Conservation (phyloP, 139 green algal genomes). For the Monoraphidium neglectum region DNA sequence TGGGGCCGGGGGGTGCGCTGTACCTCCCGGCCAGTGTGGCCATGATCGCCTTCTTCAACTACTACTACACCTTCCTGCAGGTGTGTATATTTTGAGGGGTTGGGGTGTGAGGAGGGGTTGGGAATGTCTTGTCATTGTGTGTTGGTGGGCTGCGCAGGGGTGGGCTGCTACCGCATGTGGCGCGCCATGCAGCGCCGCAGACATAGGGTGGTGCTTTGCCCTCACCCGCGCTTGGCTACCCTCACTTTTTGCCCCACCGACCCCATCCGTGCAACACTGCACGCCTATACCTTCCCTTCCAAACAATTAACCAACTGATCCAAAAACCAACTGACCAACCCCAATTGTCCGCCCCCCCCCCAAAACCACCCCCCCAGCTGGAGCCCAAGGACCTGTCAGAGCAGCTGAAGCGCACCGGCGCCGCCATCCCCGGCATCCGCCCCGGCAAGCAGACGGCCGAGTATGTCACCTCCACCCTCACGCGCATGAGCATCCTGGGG, state of each 20-base stretch:
- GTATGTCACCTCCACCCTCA: conserved; percentile 91
- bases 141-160: background rate
- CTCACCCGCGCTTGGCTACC: no score
- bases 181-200: no score
- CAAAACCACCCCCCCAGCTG: conserved; percentile 94
- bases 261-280: no score
- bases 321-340: no score
- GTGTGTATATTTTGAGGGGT: conserved; percentile 14
- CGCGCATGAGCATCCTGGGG: conserved; percentile 92
- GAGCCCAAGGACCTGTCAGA: conserved; percentile 97
- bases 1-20: conserved; percentile 78
- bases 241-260: no score
- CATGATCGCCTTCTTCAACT: conserved; percentile 99
- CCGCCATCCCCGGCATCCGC: conserved; percentile 88
- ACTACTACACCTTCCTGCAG: conserved; percentile 99
- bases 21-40: conserved; percentile 91
- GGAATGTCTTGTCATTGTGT: background rate
- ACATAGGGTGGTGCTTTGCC: no score
- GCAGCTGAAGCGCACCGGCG: conserved; percentile 93
- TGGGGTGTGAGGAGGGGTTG: background rate
- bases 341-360: conserved; percentile 84
- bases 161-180: background rate
- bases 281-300: background rate
- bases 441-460: conserved; percentile 89
- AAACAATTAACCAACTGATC: background rate